These are phyloP conservation scores for Stentor coeruleus DNA, from an alignment of 73 alveolate species.

Conservation along the genomic window DNA sequence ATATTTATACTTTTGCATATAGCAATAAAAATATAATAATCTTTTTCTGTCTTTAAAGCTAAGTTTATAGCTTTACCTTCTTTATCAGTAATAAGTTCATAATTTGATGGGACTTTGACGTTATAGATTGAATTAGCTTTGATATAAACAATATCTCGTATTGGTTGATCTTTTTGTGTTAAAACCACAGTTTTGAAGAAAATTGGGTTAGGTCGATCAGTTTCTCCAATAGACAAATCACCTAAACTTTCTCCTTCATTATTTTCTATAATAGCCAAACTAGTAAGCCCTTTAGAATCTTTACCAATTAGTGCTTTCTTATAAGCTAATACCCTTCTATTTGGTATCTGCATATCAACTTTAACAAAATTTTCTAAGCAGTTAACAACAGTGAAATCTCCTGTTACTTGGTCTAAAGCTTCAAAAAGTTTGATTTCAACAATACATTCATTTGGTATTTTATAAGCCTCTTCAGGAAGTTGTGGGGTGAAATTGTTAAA, in stretches of 20 bases:
- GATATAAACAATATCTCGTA: background rate
- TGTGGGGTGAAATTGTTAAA: background rate
- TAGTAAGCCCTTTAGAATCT: background rate
- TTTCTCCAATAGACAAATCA: background rate
- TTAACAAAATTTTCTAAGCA: background rate
- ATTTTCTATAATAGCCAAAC: background rate
- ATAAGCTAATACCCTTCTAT: background rate
- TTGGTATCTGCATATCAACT: background rate
- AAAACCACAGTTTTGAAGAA: background rate
- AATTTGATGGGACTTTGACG: background rate
- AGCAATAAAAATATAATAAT: background rate
- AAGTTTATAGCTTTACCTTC: conserved; percentile 17
- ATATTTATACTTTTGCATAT: background rate
- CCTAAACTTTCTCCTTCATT: background rate
- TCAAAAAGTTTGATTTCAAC: background rate
- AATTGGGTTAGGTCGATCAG: background rate
- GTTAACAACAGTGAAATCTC: background rate
- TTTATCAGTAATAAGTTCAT: background rate
- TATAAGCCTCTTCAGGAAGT: background rate
- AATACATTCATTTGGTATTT: background rate
- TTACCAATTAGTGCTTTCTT: background rate
- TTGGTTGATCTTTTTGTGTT: background rate
- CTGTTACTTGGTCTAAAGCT: background rate
- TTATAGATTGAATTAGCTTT: background rate
- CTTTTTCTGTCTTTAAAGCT: conserved; percentile 8